phyloP scores from a whole-genome alignment of 2,329 filamentous ascomycete genomes.

The Taxawa tesnikishii region DNA sequence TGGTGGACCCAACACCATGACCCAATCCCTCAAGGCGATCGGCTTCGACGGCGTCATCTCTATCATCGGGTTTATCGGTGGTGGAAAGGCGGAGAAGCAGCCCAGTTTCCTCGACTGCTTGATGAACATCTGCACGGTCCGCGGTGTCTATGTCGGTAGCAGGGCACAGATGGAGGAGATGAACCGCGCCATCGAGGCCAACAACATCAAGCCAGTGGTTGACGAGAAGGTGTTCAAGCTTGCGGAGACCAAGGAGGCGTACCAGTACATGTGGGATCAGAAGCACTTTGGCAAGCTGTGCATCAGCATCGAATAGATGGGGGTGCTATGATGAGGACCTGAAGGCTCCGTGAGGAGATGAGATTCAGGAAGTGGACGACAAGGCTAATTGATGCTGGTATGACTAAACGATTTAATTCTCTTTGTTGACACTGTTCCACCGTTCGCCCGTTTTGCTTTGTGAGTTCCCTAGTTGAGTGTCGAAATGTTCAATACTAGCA shows the following conservation, averaged over 20 bases:
- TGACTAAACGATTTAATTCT: too few species aligned
- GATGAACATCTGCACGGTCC: conserved; percentile 39
- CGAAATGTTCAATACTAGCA: not conserved
- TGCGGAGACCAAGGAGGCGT: conserved; percentile 38
- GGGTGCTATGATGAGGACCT: not conserved
- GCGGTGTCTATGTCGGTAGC: conserved; percentile 45
- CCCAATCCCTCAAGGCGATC: conserved; percentile 31
- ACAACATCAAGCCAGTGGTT: conserved; percentile 46
- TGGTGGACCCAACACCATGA: conserved; percentile 50
- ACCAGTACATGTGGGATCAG: conserved; percentile 33
- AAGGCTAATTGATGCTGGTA: not conserved
- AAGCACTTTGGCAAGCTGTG: conserved; percentile 34
- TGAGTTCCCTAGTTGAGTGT: too few species aligned
- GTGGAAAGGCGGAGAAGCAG: conserved; percentile 31
- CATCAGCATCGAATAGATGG: conserved; percentile 23
- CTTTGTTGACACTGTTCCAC: too few species aligned
- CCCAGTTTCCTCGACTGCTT: conserved; percentile 41
- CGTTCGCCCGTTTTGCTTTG: too few species aligned
- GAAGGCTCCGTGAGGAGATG: not conserved
- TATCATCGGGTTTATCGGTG: conserved; percentile 47
- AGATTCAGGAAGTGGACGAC: not conserved
- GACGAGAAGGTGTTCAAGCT: conserved; percentile 46
- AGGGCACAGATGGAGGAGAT: conserved; percentile 46
- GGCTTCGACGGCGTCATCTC: conserved; percentile 41
- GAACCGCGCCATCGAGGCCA: conserved; percentile 45